phyloP scores from a whole-genome alignment of 441 rosid species.

The Rhodomyrtus psidioides region DNA sequence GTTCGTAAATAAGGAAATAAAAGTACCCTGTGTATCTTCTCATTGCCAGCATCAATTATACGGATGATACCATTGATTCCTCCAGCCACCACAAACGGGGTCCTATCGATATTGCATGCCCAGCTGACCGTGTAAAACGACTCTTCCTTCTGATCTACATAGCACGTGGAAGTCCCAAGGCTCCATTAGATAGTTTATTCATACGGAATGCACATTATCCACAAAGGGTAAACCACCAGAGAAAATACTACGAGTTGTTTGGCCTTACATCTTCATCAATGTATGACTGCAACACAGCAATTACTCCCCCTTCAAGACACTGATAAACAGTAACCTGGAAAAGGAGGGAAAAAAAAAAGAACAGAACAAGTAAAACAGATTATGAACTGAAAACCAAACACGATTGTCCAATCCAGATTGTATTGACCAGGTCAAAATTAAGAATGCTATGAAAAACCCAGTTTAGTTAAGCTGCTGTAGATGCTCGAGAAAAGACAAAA shows the following conservation, averaged over 20 bases:
- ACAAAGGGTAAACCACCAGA: neutral
- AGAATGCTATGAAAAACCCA: neutral
- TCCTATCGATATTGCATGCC: conserved; percentile 69
- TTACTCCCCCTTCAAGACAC: conserved; percentile 83
- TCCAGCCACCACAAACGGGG: conserved; percentile 71
- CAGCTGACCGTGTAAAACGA: conserved; percentile 88
- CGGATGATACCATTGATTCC: conserved; percentile 92
- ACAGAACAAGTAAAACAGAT: neutral
- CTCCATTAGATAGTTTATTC: conserved; percentile 13
- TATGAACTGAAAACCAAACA: neutral
- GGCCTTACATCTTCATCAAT: conserved; percentile 88
- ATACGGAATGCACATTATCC: neutral
- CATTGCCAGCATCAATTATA: conserved; percentile 69
- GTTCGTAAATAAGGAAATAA: neutral
- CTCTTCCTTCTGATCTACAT: conserved; percentile 89
- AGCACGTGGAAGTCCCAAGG: conserved; percentile 35
- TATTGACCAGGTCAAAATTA: neutral
- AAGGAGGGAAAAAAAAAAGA: neutral
- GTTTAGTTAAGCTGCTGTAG: neutral
- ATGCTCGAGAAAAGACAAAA: neutral
- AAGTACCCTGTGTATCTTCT: conserved; percentile 75
- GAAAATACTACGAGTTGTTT: neutral
- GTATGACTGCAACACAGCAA: conserved; percentile 74
- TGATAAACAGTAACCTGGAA: conserved; percentile 86
- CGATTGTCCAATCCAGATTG: neutral